Conservation (phyloP, 768 basidiomycete species). For the Rossbeevera mucosa region DNA sequence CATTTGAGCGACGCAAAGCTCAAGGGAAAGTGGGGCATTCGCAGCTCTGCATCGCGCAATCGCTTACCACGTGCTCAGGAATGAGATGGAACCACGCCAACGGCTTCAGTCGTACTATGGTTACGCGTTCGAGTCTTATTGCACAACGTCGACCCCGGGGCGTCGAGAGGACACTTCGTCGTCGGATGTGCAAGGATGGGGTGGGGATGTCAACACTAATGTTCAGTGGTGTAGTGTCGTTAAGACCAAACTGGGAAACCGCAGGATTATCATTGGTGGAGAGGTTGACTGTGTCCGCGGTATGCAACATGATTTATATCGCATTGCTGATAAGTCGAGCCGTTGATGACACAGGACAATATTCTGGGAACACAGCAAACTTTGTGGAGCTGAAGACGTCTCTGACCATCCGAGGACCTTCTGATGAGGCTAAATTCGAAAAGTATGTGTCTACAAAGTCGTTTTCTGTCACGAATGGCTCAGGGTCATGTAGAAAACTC, state of each 20-base stretch:
- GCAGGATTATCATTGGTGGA: conserved; percentile 74
- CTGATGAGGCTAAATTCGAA: conserved; percentile 74
- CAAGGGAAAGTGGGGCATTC: conserved; percentile 53
- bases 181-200: conserved; percentile 50
- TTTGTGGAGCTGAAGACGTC: conserved; percentile 91
- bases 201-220: conserved; percentile 82
- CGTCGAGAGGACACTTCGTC: conserved; percentile 19
- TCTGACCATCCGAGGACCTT: conserved; percentile 54
- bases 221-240: conserved; percentile 89
- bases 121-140: conserved; percentile 87
- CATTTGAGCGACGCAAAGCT: conserved; percentile 57
- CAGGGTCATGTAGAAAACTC: conserved; percentile 58
- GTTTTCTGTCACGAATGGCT: neutral
- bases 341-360: conserved; percentile 43
- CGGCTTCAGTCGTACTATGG: conserved; percentile 73
- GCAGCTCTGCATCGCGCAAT: neutral
- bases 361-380: conserved; percentile 56
- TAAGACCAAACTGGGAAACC: conserved; percentile 74
- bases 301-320: conserved; percentile 25
- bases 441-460: conserved; percentile 45
- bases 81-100: conserved; percentile 60
- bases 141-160: conserved; percentile 46
- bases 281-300: conserved; percentile 89
- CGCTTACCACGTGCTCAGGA: conserved; percentile 38
- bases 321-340: neutral